Evolutionary conservation across 345 rosid species (phyloP), one percentile per base, ranked within the genome.

Genomic region (Populus alba): DNA sequence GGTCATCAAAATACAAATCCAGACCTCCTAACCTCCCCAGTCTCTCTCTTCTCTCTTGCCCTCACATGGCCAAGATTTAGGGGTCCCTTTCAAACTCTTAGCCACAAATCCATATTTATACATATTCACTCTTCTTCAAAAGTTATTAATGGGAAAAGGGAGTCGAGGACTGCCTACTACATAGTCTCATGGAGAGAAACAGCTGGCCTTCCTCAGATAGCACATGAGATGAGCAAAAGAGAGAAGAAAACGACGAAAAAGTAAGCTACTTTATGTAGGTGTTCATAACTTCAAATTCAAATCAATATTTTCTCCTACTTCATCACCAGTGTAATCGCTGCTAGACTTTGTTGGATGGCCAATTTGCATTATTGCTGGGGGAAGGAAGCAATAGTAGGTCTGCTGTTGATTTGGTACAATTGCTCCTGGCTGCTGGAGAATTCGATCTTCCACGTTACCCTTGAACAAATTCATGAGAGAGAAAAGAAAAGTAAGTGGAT

Each of bases 261-360:
- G 20, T 5, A 17, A 4, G 55, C 53, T 49, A 4, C 55, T 49
- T 10, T 11, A 12, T 11, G 12, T 43, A 43, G 3, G 9, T 43
- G 9, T 68, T 76, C 75, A 86, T 73, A 90, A 71, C 82, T 83
- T 86, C 86, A 90, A 77, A 83, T 87, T 83, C 55, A 90, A 88
- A 80, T 89, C 94, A 62, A 90, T 73, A 66, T 74, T 76, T 75
- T 78, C 92, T 67, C 74, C 86, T 9, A 80, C 76, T 79, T 83
- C 87, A 70, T 78, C 78, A 45, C 27, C 77, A 38, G 78, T 70
- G 68, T 71, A 59, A 4, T 38, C 78, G 72, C 11, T 67, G 66
- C 41, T 61, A 8, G 76, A 35, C 20, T 73, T 71, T 51, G 72
- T 69, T 33, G 81, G 71, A 69, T 71, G 86, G 57, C 78, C 80